Evolutionary conservation across 768 basidiomycete species (phyloP).

Genomic region (Naganishia antarctica): DNA sequence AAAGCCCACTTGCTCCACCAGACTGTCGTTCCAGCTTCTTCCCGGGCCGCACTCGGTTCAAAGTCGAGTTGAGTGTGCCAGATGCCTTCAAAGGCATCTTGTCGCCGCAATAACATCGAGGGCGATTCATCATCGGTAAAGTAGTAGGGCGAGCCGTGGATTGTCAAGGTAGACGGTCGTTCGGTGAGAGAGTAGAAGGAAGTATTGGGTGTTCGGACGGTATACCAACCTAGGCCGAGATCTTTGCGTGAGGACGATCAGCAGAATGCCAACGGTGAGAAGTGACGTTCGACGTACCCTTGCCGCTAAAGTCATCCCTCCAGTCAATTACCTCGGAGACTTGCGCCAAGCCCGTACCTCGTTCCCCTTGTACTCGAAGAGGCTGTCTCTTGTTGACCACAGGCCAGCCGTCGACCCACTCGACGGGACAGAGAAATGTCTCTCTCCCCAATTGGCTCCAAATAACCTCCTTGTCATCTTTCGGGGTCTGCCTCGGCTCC

Average conservation of each 20-base stretch:
- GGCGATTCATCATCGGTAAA: conserved; percentile 27
- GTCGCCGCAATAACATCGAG: conserved; percentile 29
- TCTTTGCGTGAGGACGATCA: background rate
- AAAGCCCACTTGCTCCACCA: conserved; percentile 30
- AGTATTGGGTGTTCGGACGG: conserved; percentile 31
- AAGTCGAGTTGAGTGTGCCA: conserved; percentile 24
- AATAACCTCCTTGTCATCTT: background rate
- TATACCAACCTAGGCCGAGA: conserved; percentile 32
- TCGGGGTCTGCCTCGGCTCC: conserved; percentile 5
- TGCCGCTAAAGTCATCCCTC: conserved; percentile 14
- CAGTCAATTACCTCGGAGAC: background rate
- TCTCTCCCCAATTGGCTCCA: conserved; percentile 50
- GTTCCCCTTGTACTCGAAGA: conserved; percentile 14
- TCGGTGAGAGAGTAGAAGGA: conserved; percentile 21
- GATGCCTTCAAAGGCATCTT: conserved; percentile 27
- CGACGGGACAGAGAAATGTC: conserved; percentile 47
- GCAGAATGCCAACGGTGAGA: too few species aligned
- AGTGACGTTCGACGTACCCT: conserved; percentile 7
- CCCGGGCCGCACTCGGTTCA: conserved; percentile 12
- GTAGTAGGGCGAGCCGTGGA: conserved; percentile 28
- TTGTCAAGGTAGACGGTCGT: conserved; percentile 25
- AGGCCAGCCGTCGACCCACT: conserved; percentile 32
- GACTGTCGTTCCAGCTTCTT: conserved; percentile 30
- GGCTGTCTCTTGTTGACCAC: conserved; percentile 31
- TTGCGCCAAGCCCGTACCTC: background rate